A percentile compares a stretch with the other conserved stretches of the same genome.
Conservation (phyloP, 345 rosid genomes). For the Heritiera littoralis region DNA sequence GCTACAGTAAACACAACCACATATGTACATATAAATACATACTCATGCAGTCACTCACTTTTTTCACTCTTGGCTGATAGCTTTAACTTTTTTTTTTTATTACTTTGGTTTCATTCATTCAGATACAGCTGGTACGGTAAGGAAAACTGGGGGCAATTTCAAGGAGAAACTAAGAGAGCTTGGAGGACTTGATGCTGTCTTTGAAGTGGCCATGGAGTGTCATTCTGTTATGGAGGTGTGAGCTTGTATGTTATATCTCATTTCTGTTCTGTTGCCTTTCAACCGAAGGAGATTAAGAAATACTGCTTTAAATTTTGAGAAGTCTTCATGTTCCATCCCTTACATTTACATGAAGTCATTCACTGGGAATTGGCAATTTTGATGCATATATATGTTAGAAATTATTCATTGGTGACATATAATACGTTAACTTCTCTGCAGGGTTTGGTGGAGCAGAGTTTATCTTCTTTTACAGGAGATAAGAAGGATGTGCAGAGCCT, state of each 20-base stretch:
- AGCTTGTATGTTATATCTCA: slow-evolving; percentile 48
- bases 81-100: slow-evolving; percentile 17
- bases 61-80: slow-evolving; percentile 24
- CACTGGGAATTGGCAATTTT: not conserved
- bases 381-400: not conserved
- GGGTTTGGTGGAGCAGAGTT: slow-evolving; percentile 41
- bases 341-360: not conserved
- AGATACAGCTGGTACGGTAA: slow-evolving; percentile 81
- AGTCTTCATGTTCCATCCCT: not conserved
- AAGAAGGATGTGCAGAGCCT: slow-evolving; percentile 46
- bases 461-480: slow-evolving; percentile 48
- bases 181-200: slow-evolving; percentile 96
- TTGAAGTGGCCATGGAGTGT: slow-evolving; percentile 81
- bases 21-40: not conserved
- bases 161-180: slow-evolving; percentile 88
- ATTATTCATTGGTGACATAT: not conserved
- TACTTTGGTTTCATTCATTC: slow-evolving; percentile 25
- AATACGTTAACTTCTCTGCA: slow-evolving; percentile 35
- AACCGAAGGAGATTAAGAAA: slow-evolving; percentile 16
- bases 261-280: slow-evolving; percentile 28
- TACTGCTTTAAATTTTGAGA: slow-evolving; percentile 17
- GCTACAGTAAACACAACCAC: not conserved
- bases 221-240: slow-evolving; percentile 91
- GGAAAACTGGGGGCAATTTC: slow-evolving; percentile 83
- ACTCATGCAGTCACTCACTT: not conserved